Evolutionary conservation across 2,329 filamentous ascomycete genomes (phyloP).

Genomic region (Blumeria hordei): DNA sequence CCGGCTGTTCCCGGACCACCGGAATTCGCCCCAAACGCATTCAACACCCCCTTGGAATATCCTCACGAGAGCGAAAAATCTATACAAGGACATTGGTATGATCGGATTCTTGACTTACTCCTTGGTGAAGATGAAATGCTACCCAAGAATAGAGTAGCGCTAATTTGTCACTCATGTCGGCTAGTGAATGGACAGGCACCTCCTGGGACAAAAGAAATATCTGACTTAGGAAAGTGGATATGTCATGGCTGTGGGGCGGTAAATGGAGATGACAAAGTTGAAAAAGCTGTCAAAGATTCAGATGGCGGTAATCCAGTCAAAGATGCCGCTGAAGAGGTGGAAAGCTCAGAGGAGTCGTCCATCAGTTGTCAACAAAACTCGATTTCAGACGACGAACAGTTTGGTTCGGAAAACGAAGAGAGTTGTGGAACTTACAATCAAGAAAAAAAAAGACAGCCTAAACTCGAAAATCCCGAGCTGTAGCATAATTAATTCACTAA

Average conservation of each 20-base stretch:
- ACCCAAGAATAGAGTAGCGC: conserved; percentile 67
- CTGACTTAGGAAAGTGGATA: conserved; percentile 68
- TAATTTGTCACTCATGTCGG: conserved; percentile 63
- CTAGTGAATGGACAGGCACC: conserved; percentile 92
- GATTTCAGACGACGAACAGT: conserved; percentile 40
- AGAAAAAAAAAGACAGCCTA: too few relatives aligned
- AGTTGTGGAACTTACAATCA: too few relatives aligned
- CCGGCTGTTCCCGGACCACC: conserved; percentile 16
- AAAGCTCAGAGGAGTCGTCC: not conserved
- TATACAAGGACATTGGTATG: conserved; percentile 54
- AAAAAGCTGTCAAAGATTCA: conserved; percentile 18
- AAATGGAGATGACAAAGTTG: conserved; percentile 67
- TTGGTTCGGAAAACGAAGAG: too few relatives aligned
- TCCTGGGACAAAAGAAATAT: conserved; percentile 51
- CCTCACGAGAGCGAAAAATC: conserved; percentile 7
- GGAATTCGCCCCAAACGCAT: conserved; percentile 57
- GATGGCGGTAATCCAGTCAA: not conserved
- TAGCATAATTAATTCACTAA: too few relatives aligned
- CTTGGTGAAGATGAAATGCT: conserved; percentile 87
- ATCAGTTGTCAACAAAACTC: conserved; percentile 29
- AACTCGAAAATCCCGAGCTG: too few relatives aligned
- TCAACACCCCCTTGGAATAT: conserved; percentile 17
- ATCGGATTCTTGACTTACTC: conserved; percentile 73
- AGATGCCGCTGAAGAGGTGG: not conserved
- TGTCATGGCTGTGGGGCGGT: conserved; percentile 62